These are phyloP conservation scores for Schizochytrium sp. DNA, from an alignment of 108 stramenopile genomes.

Conservation along the genomic window DNA sequence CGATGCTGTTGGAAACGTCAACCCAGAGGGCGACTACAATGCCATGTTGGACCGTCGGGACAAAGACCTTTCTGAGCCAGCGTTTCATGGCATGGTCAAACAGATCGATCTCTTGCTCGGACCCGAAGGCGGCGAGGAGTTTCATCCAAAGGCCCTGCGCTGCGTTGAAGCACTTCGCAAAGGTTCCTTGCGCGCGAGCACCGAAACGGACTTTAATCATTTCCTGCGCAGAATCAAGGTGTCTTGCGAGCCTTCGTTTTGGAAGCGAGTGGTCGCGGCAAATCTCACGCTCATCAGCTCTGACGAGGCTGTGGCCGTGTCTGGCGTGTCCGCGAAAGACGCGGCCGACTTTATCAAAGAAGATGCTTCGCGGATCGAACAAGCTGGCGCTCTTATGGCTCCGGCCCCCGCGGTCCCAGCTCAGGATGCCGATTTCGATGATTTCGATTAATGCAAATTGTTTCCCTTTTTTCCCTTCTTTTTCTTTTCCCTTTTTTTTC, in stretches of 20 bases:
- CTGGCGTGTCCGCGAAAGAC: neutral
- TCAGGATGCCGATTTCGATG: neutral
- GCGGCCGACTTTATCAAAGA: neutral
- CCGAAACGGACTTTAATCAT: neutral
- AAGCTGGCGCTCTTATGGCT: neutral
- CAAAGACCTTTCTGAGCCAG: neutral
- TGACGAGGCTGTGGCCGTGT: neutral
- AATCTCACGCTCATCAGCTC: neutral
- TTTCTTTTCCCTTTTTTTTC: too few species aligned
- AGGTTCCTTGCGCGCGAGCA: neutral
- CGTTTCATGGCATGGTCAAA: neutral
- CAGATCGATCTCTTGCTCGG: neutral
- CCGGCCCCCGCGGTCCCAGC: neutral
- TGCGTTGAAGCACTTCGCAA: neutral
- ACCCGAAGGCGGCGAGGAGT: neutral
- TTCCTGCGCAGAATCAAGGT: neutral
- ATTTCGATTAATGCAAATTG: neutral
- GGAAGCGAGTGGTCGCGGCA: neutral
- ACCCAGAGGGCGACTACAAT: neutral
- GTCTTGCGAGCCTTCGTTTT: neutral
- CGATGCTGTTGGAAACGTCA: neutral
- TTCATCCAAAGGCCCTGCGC: neutral
- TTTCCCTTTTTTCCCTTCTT: too few species aligned
- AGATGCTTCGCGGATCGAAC: neutral
- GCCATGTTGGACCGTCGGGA: neutral